A percentile compares a stretch with the other conserved stretches of the same genome.
phyloP scores from a whole-genome alignment of 192 early-diverging fungal genomes.

The Rhizophlyctis rosea region DNA sequence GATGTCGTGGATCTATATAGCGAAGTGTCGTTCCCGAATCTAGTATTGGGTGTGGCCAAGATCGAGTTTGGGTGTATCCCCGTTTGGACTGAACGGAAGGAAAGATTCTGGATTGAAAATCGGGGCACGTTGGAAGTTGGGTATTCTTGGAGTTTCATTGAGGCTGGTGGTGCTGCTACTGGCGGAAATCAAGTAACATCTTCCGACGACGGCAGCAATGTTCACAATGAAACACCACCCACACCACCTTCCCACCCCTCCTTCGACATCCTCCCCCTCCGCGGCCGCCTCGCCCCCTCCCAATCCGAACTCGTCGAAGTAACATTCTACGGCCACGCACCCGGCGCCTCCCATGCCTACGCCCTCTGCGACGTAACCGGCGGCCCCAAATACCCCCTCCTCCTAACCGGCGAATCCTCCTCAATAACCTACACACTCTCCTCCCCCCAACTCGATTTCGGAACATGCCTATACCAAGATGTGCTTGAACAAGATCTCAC shows the following conservation, averaged over 20 bases:
- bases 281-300: conserved; percentile 43
- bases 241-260: conserved; percentile 34
- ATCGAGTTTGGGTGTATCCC: conserved; percentile 51
- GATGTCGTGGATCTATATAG: conserved; percentile 50
- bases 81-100: conserved; percentile 41
- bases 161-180: too few relatives aligned
- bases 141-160: conserved; percentile 48
- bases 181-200: conserved; percentile 17
- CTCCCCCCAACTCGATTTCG: conserved; percentile 42
- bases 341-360: conserved; percentile 24
- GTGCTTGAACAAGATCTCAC: conserved; percentile 55
- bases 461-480: conserved; percentile 47
- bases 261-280: conserved; percentile 52
- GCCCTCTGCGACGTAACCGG: conserved; percentile 54
- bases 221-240: neutral
- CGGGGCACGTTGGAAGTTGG: conserved; percentile 42
- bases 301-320: conserved; percentile 44
- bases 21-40: conserved; percentile 54
- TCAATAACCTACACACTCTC: conserved; percentile 43
- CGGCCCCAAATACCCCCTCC: conserved; percentile 56
- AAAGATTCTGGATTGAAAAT: conserved; percentile 45
- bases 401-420: conserved; percentile 49
- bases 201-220: neutral
- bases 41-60: conserved; percentile 30
- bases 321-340: conserved; percentile 43